These are phyloP conservation scores for Aspergillus floridensis DNA, from an alignment of 2,329 filamentous ascomycete species.

Conservation along the genomic window DNA sequence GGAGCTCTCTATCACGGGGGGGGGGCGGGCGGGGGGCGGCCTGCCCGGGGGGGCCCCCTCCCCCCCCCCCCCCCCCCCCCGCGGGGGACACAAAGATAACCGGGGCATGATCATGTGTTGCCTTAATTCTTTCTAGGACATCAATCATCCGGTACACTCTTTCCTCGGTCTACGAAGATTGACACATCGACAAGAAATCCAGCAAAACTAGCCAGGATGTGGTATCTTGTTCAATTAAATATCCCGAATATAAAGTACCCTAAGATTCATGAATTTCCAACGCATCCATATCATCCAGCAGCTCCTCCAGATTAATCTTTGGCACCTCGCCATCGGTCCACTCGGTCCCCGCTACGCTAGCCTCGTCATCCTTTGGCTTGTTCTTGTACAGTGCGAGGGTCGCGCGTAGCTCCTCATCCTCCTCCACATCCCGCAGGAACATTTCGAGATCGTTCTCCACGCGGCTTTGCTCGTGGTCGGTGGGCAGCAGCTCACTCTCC, in stretches of 20 bases:
- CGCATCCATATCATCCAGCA: conserved; percentile 92
- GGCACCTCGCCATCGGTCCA: conserved; percentile 60
- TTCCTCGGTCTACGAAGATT: too few relatives aligned
- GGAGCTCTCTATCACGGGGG: too few relatives aligned
- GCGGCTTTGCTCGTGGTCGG: conserved; percentile 44
- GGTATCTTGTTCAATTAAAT: too few relatives aligned
- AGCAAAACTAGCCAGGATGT: too few relatives aligned
- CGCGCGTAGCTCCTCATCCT: conserved; percentile 81
- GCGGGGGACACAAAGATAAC: too few relatives aligned
- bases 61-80: neutral
- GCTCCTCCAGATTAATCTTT: conserved; percentile 71
- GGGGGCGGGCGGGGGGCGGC: too few relatives aligned
- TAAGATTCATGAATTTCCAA: conserved; percentile 61
- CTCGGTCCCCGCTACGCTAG: conserved; percentile 59
- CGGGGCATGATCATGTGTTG: neutral
- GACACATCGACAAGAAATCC: too few relatives aligned
- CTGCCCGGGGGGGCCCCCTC: too few relatives aligned
- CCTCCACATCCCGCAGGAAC: conserved; percentile 95
- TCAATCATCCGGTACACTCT: too few relatives aligned
- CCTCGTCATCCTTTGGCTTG: conserved; percentile 44
- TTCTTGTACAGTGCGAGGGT: conserved; percentile 83
- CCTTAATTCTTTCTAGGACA: too few relatives aligned
- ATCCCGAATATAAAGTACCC: too few relatives aligned
- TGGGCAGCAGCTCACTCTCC: too few relatives aligned
- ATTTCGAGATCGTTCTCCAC: conserved; percentile 92